Percentiles rank a stretch among this genome's conserved stretches.
Conservation (phyloP, 768 basidiomycete species). For the Pleurotus sapidus region DNA sequence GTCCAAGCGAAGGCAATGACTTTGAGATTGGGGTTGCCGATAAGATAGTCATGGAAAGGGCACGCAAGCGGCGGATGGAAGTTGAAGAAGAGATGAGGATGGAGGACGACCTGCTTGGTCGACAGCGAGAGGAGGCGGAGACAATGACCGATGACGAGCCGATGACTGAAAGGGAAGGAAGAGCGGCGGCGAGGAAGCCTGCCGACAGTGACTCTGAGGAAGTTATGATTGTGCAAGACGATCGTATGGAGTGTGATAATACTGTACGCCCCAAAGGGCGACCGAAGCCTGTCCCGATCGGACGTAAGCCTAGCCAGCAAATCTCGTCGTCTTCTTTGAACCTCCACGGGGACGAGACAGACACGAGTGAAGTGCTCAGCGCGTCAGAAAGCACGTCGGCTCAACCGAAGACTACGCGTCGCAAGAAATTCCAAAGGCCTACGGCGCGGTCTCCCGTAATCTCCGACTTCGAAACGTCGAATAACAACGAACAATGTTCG, state of each 20-base stretch:
- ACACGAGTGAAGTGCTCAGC: background rate
- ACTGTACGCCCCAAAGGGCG: constrained; percentile 11
- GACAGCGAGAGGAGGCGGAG: constrained; percentile 8
- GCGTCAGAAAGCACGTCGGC: background rate
- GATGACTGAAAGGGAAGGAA: background rate
- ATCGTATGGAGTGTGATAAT: background rate
- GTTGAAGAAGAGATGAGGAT: constrained; percentile 39
- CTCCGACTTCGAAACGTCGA: background rate
- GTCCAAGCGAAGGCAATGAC: constrained; percentile 12
- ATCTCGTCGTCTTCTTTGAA: background rate
- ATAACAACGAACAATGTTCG: too few relatives aligned
- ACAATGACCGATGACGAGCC: constrained; percentile 2
- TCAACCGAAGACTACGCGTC: background rate
- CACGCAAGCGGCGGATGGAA: constrained; percentile 48
- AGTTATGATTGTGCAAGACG: background rate
- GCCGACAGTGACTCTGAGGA: background rate
- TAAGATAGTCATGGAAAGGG: constrained; percentile 51
- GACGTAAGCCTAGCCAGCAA: background rate
- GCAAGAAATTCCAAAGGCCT: background rate
- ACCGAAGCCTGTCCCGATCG: constrained; percentile 20
- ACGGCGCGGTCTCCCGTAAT: background rate
- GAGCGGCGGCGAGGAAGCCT: background rate
- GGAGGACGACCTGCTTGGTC: constrained; percentile 21
- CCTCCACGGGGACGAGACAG: background rate
- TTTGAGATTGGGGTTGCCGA: constrained; percentile 45